Percentiles rank a stretch among this genome's conserved stretches.
phyloP scores from a whole-genome alignment of 805 yeast genomes.

The Candida fluviatilis region DNA sequence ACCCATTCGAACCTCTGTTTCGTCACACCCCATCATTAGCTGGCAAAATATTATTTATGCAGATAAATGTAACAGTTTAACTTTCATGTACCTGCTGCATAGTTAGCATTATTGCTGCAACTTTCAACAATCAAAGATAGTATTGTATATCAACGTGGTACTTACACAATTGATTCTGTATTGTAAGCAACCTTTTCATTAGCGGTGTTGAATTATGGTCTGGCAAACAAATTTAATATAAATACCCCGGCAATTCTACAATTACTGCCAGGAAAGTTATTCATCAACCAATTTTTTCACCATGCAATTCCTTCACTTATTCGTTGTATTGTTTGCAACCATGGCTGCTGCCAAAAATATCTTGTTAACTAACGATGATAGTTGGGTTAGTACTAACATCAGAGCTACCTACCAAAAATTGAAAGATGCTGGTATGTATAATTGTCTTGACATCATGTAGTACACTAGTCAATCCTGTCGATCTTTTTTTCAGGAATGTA shows the following conservation, averaged over 20 bases:
- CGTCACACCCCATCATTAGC: no score
- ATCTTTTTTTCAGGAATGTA: no score
- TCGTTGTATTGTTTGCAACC: conserved; percentile 40
- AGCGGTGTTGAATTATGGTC: no score
- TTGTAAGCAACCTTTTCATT: no score
- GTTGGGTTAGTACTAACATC: conserved; percentile 54
- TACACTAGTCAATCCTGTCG: no score
- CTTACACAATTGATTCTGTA: neutral
- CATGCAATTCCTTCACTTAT: conserved; percentile 55
- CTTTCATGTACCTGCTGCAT: neutral
- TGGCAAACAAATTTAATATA: no score
- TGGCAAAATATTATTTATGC: no score
- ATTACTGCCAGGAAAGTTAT: neutral
- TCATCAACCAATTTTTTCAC: neutral
- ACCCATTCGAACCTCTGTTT: no score
- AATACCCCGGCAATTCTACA: neutral
- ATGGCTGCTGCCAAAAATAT: conserved; percentile 20
- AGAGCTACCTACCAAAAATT: conserved; percentile 51
- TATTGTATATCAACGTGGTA: neutral
- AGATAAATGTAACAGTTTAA: no score
- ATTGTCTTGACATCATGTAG: neutral
- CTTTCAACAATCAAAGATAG: neutral
- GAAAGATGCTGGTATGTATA: conserved; percentile 33
- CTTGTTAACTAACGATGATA: conserved; percentile 48
- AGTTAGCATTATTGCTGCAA: neutral